A percentile compares a stretch with the other conserved stretches of the same genome.
These are phyloP conservation scores for Lyophyllum semitale DNA, from an alignment of 768 basidiomycete genomes.

Conservation along the genomic window DNA sequence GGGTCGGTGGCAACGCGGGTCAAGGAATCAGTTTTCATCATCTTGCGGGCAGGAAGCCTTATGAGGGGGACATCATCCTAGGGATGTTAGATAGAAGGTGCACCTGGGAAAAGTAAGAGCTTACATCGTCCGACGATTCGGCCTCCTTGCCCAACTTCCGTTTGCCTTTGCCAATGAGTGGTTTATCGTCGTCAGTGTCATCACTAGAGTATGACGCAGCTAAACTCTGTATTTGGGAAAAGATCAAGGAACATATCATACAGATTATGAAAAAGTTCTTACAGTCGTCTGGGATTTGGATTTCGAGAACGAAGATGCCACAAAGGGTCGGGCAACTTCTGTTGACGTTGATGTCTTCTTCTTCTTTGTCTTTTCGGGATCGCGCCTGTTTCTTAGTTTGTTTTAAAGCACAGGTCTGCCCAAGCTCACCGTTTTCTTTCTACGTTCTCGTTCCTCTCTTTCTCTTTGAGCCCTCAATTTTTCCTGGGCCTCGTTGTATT, in stretches of 20 bases:
- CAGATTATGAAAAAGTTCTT: not conserved
- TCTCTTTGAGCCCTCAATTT: conserved; percentile 18
- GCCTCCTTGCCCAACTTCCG: conserved; percentile 2
- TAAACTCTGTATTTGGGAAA: conserved; percentile 7
- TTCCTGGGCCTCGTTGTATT: conserved; percentile 26
- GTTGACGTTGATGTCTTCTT: conserved; percentile 2
- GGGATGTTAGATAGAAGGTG: not conserved
- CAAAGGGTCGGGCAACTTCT: not conserved
- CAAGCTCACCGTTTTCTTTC: conserved; percentile 13
- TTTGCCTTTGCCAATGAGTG: conserved; percentile 12
- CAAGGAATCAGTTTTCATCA: conserved; percentile 1
- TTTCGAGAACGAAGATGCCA: not conserved
- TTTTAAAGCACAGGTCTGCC: not conserved
- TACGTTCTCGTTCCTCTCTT: conserved; percentile 17
- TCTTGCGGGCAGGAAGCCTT: conserved; percentile 10
- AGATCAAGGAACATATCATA: not conserved
- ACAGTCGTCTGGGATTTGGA: conserved; percentile 8
- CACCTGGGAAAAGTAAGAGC: not conserved
- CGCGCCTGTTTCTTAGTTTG: not conserved
- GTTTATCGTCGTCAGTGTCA: conserved; percentile 14
- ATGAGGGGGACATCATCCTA: conserved; percentile 9
- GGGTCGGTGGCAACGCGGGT: not conserved
- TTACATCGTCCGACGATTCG: conserved; percentile 15
- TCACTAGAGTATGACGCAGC: conserved; percentile 5
- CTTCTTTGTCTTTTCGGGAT: not conserved